Percentiles rank a stretch among this genome's conserved stretches.
phyloP scores from a whole-genome alignment of 2,329 filamentous ascomycete genomes.

The Thelonectria blattea region DNA sequence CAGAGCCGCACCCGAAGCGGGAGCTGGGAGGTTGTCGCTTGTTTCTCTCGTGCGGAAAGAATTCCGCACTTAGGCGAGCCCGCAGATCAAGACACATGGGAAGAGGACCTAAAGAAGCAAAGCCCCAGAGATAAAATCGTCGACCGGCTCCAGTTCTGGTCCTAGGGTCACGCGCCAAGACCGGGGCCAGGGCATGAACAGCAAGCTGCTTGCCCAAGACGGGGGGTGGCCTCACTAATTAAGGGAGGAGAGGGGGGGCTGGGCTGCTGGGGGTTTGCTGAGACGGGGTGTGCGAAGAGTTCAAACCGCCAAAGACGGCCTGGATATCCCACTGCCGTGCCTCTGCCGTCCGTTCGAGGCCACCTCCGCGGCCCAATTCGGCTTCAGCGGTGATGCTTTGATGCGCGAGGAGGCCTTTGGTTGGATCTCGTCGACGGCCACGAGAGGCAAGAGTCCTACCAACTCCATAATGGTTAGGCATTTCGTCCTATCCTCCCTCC shows the following conservation, averaged over 20 bases:
- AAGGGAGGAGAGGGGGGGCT: conserved; percentile 6
- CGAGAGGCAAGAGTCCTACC: conserved; percentile 16
- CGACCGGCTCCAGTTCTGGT: conserved; percentile 14
- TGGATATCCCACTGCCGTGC: conserved; percentile 27
- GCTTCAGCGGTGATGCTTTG: conserved; percentile 28
- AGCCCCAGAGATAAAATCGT: background rate
- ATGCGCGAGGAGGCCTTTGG: conserved; percentile 16
- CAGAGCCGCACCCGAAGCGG: conserved; percentile 17
- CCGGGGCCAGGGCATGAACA: conserved; percentile 23
- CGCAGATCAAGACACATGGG: conserved; percentile 15
- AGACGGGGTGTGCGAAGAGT: conserved; percentile 20
- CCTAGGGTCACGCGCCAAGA: conserved; percentile 35
- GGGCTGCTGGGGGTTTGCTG: conserved; percentile 9
- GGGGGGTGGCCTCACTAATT: conserved; percentile 21
- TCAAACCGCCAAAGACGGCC: background rate
- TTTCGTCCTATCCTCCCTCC: too few species aligned
- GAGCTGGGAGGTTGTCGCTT: conserved; percentile 6
- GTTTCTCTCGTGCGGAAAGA: conserved; percentile 18
- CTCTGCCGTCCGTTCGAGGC: conserved; percentile 27
- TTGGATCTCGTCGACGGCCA: conserved; percentile 21
- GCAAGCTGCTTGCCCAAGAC: background rate
- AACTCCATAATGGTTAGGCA: too few species aligned
- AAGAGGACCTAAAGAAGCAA: background rate
- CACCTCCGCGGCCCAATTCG: conserved; percentile 32
- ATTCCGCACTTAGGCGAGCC: conserved; percentile 40